Conservation (phyloP, 192 early-diverging fungal species). For the Gamsiella multidivaricata region DNA sequence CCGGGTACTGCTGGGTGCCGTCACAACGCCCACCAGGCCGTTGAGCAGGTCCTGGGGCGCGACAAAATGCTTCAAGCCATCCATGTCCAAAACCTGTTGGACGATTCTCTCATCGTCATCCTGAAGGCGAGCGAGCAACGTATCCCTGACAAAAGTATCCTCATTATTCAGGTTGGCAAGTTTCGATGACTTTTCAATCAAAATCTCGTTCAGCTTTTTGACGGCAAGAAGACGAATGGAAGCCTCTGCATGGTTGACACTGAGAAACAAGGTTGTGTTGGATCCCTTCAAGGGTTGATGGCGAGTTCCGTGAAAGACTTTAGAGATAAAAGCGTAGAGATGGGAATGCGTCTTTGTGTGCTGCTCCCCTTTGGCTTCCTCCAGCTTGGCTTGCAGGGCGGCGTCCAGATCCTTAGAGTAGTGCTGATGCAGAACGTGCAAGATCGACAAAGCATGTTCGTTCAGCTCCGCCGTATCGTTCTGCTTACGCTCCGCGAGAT, state of each 20-base stretch:
- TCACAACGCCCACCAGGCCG: slow-evolving; percentile 36
- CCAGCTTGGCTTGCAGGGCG: slow-evolving; percentile 55
- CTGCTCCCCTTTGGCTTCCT: slow-evolving; percentile 28
- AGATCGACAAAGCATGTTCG: slow-evolving; percentile 32
- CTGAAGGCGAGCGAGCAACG: slow-evolving; percentile 60
- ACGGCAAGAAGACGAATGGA: slow-evolving; percentile 77
- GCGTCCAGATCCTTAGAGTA: slow-evolving; percentile 59
- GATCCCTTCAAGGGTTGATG: slow-evolving; percentile 73
- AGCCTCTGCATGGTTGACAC: slow-evolving; percentile 78
- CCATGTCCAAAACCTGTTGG: slow-evolving; percentile 53
- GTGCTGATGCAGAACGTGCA: slow-evolving; percentile 53
- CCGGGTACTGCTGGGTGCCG: slow-evolving; percentile 11
- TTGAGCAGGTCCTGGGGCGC: slow-evolving; percentile 35
- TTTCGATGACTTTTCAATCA: slow-evolving; percentile 55
- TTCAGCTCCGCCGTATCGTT: slow-evolving; percentile 20
- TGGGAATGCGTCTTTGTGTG: slow-evolving; percentile 30
- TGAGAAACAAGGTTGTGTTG: slow-evolving; percentile 84
- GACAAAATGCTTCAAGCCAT: slow-evolving; percentile 28
- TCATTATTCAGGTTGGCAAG: slow-evolving; percentile 26
- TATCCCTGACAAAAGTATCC: slow-evolving; percentile 59
- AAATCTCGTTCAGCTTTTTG: slow-evolving; percentile 69
- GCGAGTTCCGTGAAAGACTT: slow-evolving; percentile 64
- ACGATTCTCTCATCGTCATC: slow-evolving; percentile 65
- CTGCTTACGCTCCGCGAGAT: slow-evolving; percentile 27
- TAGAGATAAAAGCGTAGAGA: slow-evolving; percentile 67